Evolutionary conservation across 208 protist genomes (phyloP).

Genomic region (Leishmania turanica): DNA sequence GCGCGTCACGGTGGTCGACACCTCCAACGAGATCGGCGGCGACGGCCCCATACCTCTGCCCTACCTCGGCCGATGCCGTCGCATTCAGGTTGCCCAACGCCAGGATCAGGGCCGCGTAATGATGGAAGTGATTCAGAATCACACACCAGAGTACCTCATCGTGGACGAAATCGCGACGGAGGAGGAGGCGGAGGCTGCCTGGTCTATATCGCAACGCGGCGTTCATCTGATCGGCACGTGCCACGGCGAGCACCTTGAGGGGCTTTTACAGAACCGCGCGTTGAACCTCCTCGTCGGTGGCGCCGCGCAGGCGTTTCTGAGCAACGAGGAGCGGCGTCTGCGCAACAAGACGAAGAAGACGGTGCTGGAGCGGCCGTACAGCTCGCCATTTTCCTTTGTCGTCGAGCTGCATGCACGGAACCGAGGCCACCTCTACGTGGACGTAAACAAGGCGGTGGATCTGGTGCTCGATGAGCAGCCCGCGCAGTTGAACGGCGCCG

Average conservation of each 20-base stretch:
- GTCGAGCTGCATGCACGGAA: slow-evolving; percentile 74
- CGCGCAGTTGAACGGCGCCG: slow-evolving; percentile 40
- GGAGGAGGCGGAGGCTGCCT: slow-evolving; percentile 80
- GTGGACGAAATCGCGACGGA: slow-evolving; percentile 92
- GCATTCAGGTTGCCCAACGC: slow-evolving; percentile 84
- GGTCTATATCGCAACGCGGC: slow-evolving; percentile 88
- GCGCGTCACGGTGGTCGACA: slow-evolving; percentile 93
- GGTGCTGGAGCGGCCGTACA: slow-evolving; percentile 77
- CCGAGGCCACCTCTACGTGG: slow-evolving; percentile 65
- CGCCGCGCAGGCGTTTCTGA: slow-evolving; percentile 87
- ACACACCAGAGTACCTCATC: slow-evolving; percentile 92
- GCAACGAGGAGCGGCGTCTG: slow-evolving; percentile 81
- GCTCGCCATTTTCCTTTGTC: slow-evolving; percentile 80
- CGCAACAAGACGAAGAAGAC: slow-evolving; percentile 87
- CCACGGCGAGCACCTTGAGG: slow-evolving; percentile 81
- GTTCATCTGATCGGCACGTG: slow-evolving; percentile 90
- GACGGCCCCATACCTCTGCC: slow-evolving; percentile 86
- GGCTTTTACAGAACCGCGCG: slow-evolving; percentile 87
- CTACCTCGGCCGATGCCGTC: slow-evolving; percentile 86
- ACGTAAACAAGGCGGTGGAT: slow-evolving; percentile 88
- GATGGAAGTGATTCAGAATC: slow-evolving; percentile 94
- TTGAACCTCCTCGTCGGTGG: slow-evolving; percentile 90
- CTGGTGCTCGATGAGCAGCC: slow-evolving; percentile 78
- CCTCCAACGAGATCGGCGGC: slow-evolving; percentile 95
- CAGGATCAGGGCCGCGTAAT: slow-evolving; percentile 76